phyloP scores from a whole-genome alignment of 2,329 filamentous ascomycete genomes.

The Nemania abortiva region DNA sequence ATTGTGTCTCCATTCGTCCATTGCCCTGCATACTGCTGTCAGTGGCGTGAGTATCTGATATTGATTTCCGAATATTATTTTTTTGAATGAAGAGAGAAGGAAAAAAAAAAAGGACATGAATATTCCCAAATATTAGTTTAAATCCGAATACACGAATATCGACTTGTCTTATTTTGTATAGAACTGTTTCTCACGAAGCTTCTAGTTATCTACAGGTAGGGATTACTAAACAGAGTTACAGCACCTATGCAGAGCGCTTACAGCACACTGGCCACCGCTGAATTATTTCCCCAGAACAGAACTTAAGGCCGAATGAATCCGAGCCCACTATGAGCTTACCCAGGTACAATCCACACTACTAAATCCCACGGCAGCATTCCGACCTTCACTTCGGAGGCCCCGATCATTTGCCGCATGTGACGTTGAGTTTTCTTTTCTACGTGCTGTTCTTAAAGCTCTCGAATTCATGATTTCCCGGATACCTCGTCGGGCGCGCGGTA shows the following conservation, averaged over 20 bases:
- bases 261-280: background rate
- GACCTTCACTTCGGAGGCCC: constrained; percentile 32
- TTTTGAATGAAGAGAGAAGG: background rate
- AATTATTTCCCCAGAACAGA: background rate
- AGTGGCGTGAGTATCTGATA: background rate
- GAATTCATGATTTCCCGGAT: background rate
- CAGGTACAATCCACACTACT: background rate
- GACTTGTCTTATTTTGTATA: too few relatives aligned
- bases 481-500: background rate
- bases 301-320: constrained; percentile 7
- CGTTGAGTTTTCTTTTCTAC: constrained; percentile 1
- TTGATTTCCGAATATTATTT: background rate
- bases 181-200: too few relatives aligned
- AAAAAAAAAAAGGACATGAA: background rate
- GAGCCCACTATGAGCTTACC: constrained; percentile 6
- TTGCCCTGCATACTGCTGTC: background rate
- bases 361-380: constrained; percentile 26
- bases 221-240: constrained; percentile 4
- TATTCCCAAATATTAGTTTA: too few relatives aligned
- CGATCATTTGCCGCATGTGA: constrained; percentile 27
- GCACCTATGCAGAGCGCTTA: background rate
- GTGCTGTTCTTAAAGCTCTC: background rate
- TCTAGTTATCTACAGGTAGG: background rate
- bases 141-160: too few relatives aligned
- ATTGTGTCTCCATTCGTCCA: constrained; percentile 29